phyloP scores from a whole-genome alignment of 768 basidiomycete genomes.

The Podaxis sp. region DNA sequence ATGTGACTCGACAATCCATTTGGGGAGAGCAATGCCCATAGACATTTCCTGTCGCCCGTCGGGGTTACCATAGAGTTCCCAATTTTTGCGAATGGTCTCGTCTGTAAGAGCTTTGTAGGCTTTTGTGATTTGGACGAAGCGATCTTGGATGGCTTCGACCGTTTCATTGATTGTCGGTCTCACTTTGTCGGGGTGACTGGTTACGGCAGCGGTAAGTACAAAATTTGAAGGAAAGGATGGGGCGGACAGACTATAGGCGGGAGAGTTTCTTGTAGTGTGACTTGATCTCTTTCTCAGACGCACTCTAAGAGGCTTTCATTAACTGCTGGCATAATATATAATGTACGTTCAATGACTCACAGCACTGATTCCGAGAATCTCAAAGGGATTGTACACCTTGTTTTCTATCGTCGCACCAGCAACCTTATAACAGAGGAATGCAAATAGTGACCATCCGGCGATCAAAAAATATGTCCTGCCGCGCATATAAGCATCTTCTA shows the following conservation, averaged over 20 bases:
- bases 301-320: slow-evolving; percentile 36
- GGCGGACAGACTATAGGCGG: slow-evolving; percentile 62
- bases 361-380: slow-evolving; percentile 75
- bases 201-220: neutral
- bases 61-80: slow-evolving; percentile 86
- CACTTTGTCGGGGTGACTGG: slow-evolving; percentile 96
- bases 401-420: slow-evolving; percentile 52
- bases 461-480: slow-evolving; percentile 55
- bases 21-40: slow-evolving; percentile 92
- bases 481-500: slow-evolving; percentile 2
- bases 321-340: neutral
- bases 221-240: neutral
- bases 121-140: slow-evolving; percentile 92
- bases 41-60: slow-evolving; percentile 94
- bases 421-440: slow-evolving; percentile 62
- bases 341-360: slow-evolving; percentile 36
- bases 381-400: slow-evolving; percentile 89
- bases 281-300: slow-evolving; percentile 89
- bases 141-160: slow-evolving; percentile 76
- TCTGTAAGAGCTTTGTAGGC: slow-evolving; percentile 97
- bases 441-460: slow-evolving; percentile 73
- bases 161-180: slow-evolving; percentile 79
- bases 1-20: slow-evolving; percentile 88
- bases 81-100: slow-evolving; percentile 87
- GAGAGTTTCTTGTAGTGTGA: slow-evolving; percentile 93